phyloP scores from a whole-genome alignment of 345 rosid genomes.

The Atalantia buxifolia region DNA sequence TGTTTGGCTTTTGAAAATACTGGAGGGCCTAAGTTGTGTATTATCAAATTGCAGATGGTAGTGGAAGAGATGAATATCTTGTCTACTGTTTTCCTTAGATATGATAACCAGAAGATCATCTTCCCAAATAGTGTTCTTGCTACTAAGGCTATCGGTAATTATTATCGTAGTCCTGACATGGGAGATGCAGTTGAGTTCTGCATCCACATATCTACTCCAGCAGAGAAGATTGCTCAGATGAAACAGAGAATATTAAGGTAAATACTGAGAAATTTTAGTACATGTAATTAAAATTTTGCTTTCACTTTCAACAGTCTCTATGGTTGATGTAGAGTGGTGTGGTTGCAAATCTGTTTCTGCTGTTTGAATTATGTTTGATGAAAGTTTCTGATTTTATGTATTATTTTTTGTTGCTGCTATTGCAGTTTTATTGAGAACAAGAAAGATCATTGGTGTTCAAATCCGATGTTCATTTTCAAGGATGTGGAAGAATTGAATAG shows the following conservation, averaged over 20 bases:
- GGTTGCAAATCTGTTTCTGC: background rate
- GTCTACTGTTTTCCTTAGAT: slow-evolving; percentile 77
- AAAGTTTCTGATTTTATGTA: background rate
- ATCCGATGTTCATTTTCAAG: slow-evolving; percentile 54
- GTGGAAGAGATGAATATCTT: slow-evolving; percentile 98
- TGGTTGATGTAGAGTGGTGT: background rate
- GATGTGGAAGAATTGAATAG: slow-evolving; percentile 57
- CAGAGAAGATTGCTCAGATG: slow-evolving; percentile 58
- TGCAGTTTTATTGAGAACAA: slow-evolving; percentile 57
- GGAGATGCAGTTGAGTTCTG: slow-evolving; percentile 76
- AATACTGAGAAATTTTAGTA: background rate
- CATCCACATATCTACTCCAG: slow-evolving; percentile 69
- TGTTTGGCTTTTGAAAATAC: background rate
- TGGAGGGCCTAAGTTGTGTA: background rate
- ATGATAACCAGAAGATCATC: slow-evolving; percentile 69
- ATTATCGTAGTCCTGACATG: slow-evolving; percentile 92
- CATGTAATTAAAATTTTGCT: background rate
- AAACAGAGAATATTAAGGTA: slow-evolving; percentile 47
- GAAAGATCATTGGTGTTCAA: slow-evolving; percentile 76
- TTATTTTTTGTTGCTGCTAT: background rate
- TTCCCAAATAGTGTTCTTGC: slow-evolving; percentile 71
- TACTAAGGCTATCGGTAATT: slow-evolving; percentile 65
- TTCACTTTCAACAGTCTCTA: background rate
- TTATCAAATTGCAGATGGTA: slow-evolving; percentile 46
- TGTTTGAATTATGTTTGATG: background rate